Evolutionary conservation across 2,329 filamentous ascomycete species (phyloP).

Genomic region (Aspergillus unguis): DNA sequence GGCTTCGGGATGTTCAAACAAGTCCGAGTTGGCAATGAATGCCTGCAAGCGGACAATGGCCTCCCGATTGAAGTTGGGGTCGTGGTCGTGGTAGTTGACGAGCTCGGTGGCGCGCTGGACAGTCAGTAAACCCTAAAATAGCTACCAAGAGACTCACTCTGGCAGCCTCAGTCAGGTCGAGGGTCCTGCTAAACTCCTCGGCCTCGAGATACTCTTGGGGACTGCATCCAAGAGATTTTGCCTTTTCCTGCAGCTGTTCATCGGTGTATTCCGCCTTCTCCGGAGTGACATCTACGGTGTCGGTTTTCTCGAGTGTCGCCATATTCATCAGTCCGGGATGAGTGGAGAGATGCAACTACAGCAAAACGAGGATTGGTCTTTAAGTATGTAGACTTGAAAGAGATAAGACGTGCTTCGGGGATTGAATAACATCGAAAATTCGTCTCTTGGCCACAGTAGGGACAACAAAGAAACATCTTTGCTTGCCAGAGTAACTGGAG

Average conservation of each 20-base stretch:
- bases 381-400: background rate
- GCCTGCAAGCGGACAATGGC: background rate
- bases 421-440: background rate
- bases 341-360: no score
- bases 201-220: background rate
- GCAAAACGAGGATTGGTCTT: background rate
- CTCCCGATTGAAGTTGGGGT: constrained; percentile 1
- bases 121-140: background rate
- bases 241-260: background rate
- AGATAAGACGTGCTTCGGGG: background rate
- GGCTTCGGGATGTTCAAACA: background rate
- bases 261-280: background rate
- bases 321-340: background rate
- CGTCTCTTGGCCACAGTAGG: background rate
- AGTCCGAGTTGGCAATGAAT: background rate
- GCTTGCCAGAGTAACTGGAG: background rate
- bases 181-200: background rate
- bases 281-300: background rate
- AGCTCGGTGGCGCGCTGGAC: constrained; percentile 2
- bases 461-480: background rate
- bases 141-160: background rate
- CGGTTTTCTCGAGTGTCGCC: background rate
- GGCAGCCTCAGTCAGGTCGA: background rate
- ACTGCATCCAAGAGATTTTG: background rate
- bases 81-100: constrained; percentile 5